A percentile compares a stretch with the other conserved stretches of the same genome.
Evolutionary conservation across 306 rosid species (phyloP).

Genomic region (Sophora flavescens): DNA sequence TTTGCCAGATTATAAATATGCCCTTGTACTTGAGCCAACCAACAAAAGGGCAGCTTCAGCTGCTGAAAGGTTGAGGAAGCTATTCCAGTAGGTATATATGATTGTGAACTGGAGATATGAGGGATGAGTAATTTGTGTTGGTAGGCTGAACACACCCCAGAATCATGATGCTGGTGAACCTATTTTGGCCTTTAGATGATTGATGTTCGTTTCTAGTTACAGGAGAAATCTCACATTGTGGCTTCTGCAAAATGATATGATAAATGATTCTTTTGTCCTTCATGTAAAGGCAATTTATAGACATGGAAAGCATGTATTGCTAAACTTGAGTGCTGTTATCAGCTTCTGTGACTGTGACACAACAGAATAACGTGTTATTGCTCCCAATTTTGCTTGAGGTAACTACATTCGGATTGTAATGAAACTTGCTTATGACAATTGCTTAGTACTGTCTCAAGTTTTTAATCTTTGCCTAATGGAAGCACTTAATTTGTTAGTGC

Average conservation of each 20-base stretch:
- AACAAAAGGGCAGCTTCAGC: conserved; percentile 89
- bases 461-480: conserved; percentile 26
- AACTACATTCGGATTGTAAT: conserved; percentile 52
- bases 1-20: conserved; percentile 82
- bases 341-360: conserved; percentile 36
- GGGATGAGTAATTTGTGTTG: conserved; percentile 33
- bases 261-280: conserved; percentile 51
- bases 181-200: conserved; percentile 30
- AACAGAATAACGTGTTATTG: conserved; percentile 22
- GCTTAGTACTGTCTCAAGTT: conserved; percentile 35
- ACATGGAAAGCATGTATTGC: conserved; percentile 47
- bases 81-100: conserved; percentile 64
- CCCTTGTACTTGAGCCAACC: conserved; percentile 97
- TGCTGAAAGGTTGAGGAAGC: conserved; percentile 79
- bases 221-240: conserved; percentile 41
- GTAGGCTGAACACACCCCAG: conserved; percentile 8
- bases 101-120: conserved; percentile 23
- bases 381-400: conserved; percentile 67
- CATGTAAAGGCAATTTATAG: conserved; percentile 44
- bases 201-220: conserved; percentile 35
- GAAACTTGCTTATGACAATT: conserved; percentile 28
- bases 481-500: conserved; percentile 27
- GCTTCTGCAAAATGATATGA: conserved; percentile 44
- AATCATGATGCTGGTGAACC: conserved; percentile 34
- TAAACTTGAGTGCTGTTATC: neutral